Percentiles rank a stretch among this genome's conserved stretches.
phyloP scores from a whole-genome alignment of 2,329 filamentous ascomycete genomes.

The Coniochaeta prunicola region DNA sequence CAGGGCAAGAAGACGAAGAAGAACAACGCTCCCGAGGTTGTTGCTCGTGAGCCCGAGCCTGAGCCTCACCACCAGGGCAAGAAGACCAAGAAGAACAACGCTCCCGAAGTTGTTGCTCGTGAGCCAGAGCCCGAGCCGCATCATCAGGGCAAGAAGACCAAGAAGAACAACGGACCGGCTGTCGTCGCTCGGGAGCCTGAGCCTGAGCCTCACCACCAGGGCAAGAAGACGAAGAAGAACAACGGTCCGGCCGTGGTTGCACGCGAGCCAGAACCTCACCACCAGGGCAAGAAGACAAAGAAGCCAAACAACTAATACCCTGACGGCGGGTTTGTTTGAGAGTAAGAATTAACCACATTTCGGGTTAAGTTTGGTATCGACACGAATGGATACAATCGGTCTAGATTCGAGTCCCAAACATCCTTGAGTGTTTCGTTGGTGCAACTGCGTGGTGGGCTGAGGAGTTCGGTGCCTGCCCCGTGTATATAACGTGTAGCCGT shows the following conservation, averaged over 20 bases:
- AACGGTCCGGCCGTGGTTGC: slow-evolving; percentile 12
- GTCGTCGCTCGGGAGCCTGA: not conserved
- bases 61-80: slow-evolving; percentile 50
- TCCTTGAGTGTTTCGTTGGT: no score
- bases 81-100: slow-evolving; percentile 8
- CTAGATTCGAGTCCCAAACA: no score
- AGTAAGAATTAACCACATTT: not conserved
- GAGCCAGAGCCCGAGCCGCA: slow-evolving; percentile 55
- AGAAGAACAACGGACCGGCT: no score
- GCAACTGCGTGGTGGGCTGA: no score
- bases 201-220: slow-evolving; percentile 15
- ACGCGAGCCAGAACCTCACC: slow-evolving; percentile 55
- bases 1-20: slow-evolving; percentile 14
- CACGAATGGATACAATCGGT: no score
- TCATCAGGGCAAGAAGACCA: slow-evolving; percentile 24
- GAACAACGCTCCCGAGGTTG: not conserved
- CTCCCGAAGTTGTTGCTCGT: not conserved
- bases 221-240: slow-evolving; percentile 12
- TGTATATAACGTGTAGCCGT: no score
- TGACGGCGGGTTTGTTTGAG: no score
- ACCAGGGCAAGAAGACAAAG: slow-evolving; percentile 24
- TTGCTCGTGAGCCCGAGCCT: slow-evolving; percentile 36
- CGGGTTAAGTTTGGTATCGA: no score
- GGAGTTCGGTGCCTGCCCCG: no score
- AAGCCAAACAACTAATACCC: not conserved